Evolutionary conservation across 129 eudicot species (phyloP), one percentile per base, ranked within the genome.

Genomic region (Deinandra increscens): DNA sequence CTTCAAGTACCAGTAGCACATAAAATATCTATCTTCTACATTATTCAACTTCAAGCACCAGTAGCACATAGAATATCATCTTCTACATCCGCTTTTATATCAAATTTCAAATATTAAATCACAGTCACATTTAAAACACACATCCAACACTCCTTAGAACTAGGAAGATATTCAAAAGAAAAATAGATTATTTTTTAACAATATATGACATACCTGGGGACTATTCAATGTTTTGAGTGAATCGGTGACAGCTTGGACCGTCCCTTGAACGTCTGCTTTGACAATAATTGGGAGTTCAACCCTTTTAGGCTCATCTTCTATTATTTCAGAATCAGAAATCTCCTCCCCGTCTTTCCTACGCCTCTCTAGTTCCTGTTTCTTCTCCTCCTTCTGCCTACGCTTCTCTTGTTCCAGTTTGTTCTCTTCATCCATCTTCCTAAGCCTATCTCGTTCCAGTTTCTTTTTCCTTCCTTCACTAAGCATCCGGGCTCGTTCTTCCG

Each of bases 231-330:
- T 81, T 71, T 78, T 92, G 50, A 92, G 83, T 6, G 98, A 85
- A 75, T 86, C 91, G 1, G 88, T 82, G 38, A 92, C 96, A 14
- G 98, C 98, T 73, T 92, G 96, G n/a, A 92, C 96, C 20, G 89
- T 86, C 34, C 98, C 98, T 62, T 88, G 98, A 65, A 92, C 95
- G 75, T 92, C 98, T 13, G 84, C 96, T 73, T 88, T 92, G 13
- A 92, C 96, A 15, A 92, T 84, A 51, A 92, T 76, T 9, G 98
- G 86, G 77, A 92, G 9, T 75, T 92, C 98, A 72, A 83, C 89
- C 82, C 86, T 73, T 60, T 17, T 66, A 9, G 74, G 45, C 71
- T 66, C 79, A 56, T 42, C 70, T 48, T 82, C 91, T 8, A 60
- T 41, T 7, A 49, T 43, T 48, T 80, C 81, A 0, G 66, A 55